Evolutionary conservation across 2,329 filamentous ascomycete species (phyloP).

Genomic region (Fusarium sublunatum): DNA sequence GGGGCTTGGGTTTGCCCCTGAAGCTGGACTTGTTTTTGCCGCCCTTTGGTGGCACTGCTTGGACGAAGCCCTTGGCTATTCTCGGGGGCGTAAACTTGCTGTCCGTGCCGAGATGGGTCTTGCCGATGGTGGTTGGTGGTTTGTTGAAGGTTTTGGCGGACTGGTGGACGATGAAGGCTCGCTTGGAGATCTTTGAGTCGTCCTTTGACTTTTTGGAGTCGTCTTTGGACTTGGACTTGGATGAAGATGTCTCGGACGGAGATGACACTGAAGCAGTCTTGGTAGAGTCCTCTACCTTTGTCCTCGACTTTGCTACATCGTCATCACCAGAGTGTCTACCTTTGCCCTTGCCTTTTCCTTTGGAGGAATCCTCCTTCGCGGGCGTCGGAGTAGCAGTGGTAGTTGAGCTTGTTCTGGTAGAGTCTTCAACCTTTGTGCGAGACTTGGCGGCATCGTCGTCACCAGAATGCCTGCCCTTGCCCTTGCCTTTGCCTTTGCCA

Average conservation of each 20-base stretch:
- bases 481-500: not conserved
- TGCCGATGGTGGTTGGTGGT: constrained; percentile 14
- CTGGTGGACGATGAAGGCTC: not conserved
- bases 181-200: not conserved
- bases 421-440: not conserved
- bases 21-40: not conserved
- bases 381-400: not conserved
- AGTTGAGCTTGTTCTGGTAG: not conserved
- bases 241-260: too few relatives aligned
- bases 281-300: not conserved
- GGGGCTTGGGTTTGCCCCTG: constrained; percentile 8
- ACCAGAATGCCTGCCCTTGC: not conserved
- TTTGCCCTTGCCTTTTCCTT: not conserved
- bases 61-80: constrained; percentile 15
- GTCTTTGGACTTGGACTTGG: not conserved
- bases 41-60: constrained; percentile 9
- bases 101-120: constrained; percentile 5
- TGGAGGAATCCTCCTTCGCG: not conserved
- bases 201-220: not conserved
- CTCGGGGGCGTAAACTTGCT: constrained; percentile 1
- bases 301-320: not conserved
- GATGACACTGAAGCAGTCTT: not conserved
- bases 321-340: not conserved
- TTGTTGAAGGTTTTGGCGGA: constrained; percentile 16
- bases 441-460: not conserved